Percentiles rank a stretch among this genome's conserved stretches.
phyloP scores from a whole-genome alignment of 495 filamentous ascomycete genomes.

The Thozetella sp. region DNA sequence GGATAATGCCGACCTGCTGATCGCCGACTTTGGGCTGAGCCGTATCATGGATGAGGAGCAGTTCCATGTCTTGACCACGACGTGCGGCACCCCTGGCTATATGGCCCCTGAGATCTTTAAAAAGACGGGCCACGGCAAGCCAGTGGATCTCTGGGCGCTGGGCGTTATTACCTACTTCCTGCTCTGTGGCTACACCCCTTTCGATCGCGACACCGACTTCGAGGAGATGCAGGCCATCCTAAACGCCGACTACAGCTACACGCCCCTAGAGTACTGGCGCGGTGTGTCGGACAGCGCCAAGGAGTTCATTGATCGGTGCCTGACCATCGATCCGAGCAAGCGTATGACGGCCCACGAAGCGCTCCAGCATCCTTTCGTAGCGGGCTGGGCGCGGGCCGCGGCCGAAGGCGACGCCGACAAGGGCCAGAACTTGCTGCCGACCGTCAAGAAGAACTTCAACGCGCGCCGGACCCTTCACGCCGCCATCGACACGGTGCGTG shows the following conservation, averaged over 20 bases:
- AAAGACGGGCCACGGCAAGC: conserved; percentile 84
- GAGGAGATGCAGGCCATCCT: conserved; percentile 99
- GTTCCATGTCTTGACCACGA: conserved; percentile 96
- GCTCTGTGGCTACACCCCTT: conserved; percentile 96
- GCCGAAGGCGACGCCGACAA: conserved; percentile 74
- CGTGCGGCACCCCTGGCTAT: conserved; percentile 96
- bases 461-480: conserved; percentile 91
- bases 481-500: conserved; percentile 96
- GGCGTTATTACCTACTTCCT: conserved; percentile 98
- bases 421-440: conserved; percentile 86
- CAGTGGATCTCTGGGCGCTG: conserved; percentile 94
- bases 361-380: conserved; percentile 85
- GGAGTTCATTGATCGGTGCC: conserved; percentile 80
- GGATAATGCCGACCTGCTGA: conserved; percentile 86
- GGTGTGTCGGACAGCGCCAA: conserved; percentile 83
- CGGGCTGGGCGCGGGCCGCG: conserved; percentile 42
- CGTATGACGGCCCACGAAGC: conserved; percentile 97
- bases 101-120: conserved; percentile 96
- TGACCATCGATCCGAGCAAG: conserved; percentile 83
- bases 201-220: conserved; percentile 94
- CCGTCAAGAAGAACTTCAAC: conserved; percentile 99
- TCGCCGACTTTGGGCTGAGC: conserved; percentile 93
- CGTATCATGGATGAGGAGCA: conserved; percentile 99
- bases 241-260: conserved; percentile 93
- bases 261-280: conserved; percentile 96